phyloP scores from a whole-genome alignment of 2,329 filamentous ascomycete genomes.

The Hymenotorrendiella dingleyae region DNA sequence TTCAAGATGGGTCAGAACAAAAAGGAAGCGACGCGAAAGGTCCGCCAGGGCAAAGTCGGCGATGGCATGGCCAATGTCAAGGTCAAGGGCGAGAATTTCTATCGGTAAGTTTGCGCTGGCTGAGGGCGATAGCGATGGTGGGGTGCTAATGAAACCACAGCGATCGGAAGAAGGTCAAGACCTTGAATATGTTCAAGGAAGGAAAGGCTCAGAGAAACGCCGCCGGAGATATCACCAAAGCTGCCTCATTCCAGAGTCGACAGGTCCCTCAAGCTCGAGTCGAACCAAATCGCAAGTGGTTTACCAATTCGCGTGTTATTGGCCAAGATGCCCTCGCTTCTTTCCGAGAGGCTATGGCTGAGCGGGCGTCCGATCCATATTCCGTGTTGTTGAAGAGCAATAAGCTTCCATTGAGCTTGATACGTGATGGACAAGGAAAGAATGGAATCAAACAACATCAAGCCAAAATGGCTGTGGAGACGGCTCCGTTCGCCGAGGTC shows the following conservation, averaged over 20 bases:
- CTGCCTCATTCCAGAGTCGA: conserved; percentile 76
- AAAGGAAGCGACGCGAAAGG: conserved; percentile 79
- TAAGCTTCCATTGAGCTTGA: conserved; percentile 93
- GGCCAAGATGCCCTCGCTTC: conserved; percentile 80
- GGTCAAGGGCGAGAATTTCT: conserved; percentile 97
- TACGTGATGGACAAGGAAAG: conserved; percentile 68
- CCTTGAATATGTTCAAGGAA: conserved; percentile 84
- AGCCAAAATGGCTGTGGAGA: conserved; percentile 90
- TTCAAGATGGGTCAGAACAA: conserved; percentile 77
- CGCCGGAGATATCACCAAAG: conserved; percentile 75
- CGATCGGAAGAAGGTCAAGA: conserved; percentile 80
- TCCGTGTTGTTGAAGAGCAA: conserved; percentile 94
- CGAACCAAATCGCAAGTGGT: conserved; percentile 97
- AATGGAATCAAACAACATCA: conserved; percentile 89
- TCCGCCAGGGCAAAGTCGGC: conserved; percentile 75
- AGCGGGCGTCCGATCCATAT: conserved; percentile 85
- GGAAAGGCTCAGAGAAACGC: conserved; percentile 78
- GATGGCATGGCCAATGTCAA: conserved; percentile 91
- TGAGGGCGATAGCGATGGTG: not conserved
- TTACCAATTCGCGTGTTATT: conserved; percentile 86
- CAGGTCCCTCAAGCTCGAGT: conserved; percentile 79
- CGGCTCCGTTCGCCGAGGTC: conserved; percentile 75
- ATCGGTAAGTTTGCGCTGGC: conserved; percentile 52
- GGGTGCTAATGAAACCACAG: conserved; percentile 27
- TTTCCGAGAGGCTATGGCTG: conserved; percentile 88